phyloP scores from a whole-genome alignment of 163 green algal genomes.

The Scenedesmus sp. region DNA sequence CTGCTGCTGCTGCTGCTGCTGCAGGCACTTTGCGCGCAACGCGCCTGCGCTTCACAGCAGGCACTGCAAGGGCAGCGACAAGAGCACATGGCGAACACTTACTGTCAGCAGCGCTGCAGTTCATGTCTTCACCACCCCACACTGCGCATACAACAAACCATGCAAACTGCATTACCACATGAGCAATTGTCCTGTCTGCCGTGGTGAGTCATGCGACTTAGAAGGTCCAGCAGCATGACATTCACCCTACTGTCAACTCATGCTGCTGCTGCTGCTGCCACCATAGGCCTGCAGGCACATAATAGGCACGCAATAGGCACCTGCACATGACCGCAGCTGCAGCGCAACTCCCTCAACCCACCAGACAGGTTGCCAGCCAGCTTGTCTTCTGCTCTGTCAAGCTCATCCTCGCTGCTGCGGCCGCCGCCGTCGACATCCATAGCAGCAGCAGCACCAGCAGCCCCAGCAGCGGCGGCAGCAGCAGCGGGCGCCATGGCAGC shows the following conservation, averaged over 20 bases:
- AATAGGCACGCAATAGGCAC: too few species aligned
- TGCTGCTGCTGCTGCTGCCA: too few species aligned
- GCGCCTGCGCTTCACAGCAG: neutral
- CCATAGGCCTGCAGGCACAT: too few species aligned
- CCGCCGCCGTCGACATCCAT: neutral
- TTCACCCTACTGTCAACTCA: too few species aligned
- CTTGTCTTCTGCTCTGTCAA: conserved; percentile 50
- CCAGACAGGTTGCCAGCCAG: conserved; percentile 38
- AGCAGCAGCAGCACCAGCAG: conserved; percentile 21
- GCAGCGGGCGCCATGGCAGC: neutral
- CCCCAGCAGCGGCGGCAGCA: neutral
- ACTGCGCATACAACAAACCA: neutral
- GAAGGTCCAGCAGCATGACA: too few species aligned
- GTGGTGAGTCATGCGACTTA: too few species aligned
- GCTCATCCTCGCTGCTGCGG: conserved; percentile 51
- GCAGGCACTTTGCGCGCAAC: neutral
- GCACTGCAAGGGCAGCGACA: neutral
- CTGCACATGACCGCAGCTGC: too few species aligned
- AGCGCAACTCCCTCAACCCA: neutral
- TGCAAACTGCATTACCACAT: too few species aligned
- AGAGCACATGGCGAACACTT: neutral
- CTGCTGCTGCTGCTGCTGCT: conserved; percentile 6
- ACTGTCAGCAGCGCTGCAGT: neutral
- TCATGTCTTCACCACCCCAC: too few species aligned
- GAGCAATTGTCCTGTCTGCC: too few species aligned